phyloP scores from a whole-genome alignment of 768 basidiomycete species.

The Lactarius sp. region DNA sequence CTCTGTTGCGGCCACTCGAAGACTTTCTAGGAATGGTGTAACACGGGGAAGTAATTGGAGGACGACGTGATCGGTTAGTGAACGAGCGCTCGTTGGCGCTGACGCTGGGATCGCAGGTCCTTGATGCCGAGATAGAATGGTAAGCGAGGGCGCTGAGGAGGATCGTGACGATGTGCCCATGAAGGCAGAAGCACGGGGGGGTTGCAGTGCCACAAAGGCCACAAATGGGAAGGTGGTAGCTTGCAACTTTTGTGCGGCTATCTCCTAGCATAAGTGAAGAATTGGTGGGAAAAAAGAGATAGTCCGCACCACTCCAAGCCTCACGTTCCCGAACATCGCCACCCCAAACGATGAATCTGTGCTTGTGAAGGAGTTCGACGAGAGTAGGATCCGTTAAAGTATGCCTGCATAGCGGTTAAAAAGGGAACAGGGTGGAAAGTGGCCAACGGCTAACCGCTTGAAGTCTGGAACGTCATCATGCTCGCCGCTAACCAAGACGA shows the following conservation, averaged over 20 bases:
- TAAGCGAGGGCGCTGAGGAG: constrained; percentile 44
- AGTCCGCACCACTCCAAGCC: constrained; percentile 61
- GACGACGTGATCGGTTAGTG: constrained; percentile 62
- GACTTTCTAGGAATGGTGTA: constrained; percentile 62
- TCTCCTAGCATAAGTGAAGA: constrained; percentile 4
- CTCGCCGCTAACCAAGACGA: constrained; percentile 81
- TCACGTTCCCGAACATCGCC: constrained; percentile 84
- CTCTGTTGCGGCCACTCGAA: constrained; percentile 49
- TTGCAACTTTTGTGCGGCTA: constrained; percentile 68
- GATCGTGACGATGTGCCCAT: constrained; percentile 33
- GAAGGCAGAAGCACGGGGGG: constrained; percentile 44
- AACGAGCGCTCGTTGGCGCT: constrained; percentile 56
- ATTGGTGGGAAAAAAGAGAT: neutral
- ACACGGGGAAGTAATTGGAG: constrained; percentile 78
- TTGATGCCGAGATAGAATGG: constrained; percentile 82
- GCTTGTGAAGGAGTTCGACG: constrained; percentile 61
- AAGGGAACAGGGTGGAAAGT: neutral
- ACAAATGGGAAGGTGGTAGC: constrained; percentile 92
- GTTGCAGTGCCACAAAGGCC: constrained; percentile 86
- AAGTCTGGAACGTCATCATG: constrained; percentile 88
- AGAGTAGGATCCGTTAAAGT: constrained; percentile 74
- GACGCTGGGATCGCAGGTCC: constrained; percentile 50
- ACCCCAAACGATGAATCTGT: constrained; percentile 84
- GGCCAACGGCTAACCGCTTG: constrained; percentile 53
- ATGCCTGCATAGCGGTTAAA: constrained; percentile 38